These are phyloP conservation scores for Striga asiatica DNA, from an alignment of 257 asterid species.

Conservation along the genomic window DNA sequence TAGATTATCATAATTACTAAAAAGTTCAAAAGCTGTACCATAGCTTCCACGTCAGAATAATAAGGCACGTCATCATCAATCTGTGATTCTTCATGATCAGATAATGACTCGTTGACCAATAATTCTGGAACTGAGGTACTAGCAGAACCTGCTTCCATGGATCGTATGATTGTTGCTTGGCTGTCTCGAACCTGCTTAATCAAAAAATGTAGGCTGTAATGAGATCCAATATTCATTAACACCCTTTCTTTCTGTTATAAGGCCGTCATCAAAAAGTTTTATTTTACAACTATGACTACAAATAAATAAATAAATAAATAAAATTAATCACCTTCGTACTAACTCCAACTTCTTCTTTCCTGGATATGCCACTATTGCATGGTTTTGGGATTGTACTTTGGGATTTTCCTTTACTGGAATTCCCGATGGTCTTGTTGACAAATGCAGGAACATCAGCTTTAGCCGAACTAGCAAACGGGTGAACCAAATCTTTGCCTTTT, in stretches of 20 bases:
- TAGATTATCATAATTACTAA: constrained; percentile 3
- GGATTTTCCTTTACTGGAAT: constrained; percentile 29
- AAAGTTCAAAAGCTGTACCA: constrained; percentile 43
- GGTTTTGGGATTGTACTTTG: constrained; percentile 24
- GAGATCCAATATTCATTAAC: constrained; percentile 14
- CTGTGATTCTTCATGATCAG: constrained; percentile 53
- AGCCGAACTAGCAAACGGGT: too few species aligned
- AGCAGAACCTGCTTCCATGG: constrained; percentile 35
- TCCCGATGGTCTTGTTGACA: constrained; percentile 28
- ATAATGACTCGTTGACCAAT: constrained; percentile 30
- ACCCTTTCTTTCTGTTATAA: too few species aligned
- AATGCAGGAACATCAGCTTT: constrained; percentile 41
- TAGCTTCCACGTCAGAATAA: constrained; percentile 91
- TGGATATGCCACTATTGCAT: constrained; percentile 22
- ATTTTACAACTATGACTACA: too few species aligned
- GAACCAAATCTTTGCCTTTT: constrained; percentile 39
- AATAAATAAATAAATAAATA: too few species aligned
- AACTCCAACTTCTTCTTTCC: constrained; percentile 39
- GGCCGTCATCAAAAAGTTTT: too few species aligned
- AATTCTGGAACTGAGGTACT: constrained; percentile 29
- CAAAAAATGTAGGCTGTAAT: constrained; percentile 7
- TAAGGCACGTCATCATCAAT: constrained; percentile 82
- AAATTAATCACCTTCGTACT: constrained; percentile 25
- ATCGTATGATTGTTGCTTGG: constrained; percentile 26
- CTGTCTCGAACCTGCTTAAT: constrained; percentile 36